Evolutionary conservation across 2,329 filamentous ascomycete species (phyloP).

Genomic region (Byssothecium circinans): DNA sequence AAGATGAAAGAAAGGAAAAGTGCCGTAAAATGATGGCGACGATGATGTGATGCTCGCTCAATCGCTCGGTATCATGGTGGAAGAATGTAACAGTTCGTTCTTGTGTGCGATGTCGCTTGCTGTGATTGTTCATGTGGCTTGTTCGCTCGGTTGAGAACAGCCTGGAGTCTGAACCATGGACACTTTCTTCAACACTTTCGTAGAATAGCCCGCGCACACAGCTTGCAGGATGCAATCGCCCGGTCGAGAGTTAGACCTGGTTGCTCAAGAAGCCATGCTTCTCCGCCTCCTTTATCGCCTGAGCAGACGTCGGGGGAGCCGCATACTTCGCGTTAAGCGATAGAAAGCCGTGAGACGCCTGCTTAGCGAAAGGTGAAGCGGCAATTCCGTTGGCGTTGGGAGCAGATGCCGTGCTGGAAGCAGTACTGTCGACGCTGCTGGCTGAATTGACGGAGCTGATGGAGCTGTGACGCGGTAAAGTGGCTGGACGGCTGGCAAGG

Average conservation of each 20-base stretch:
- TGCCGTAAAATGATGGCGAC: conserved; percentile 12
- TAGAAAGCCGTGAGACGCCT: conserved; percentile 35
- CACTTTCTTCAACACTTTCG: not conserved
- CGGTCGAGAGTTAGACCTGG: conserved; percentile 21
- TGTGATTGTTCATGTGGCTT: no score
- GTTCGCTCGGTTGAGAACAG: no score
- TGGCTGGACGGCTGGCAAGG: conserved; percentile 23
- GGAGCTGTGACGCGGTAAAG: conserved; percentile 28
- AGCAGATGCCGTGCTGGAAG: conserved; percentile 32
- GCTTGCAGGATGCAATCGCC: not conserved
- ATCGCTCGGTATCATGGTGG: conserved; percentile 1
- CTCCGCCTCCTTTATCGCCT: conserved; percentile 26
- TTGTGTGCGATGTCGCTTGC: no score
- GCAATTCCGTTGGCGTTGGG: conserved; percentile 23
- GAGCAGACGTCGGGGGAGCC: conserved; percentile 24
- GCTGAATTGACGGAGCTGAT: conserved; percentile 34
- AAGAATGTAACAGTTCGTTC: not conserved
- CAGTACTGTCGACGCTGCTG: conserved; percentile 21
- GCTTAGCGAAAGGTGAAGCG: conserved; percentile 30
- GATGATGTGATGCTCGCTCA: conserved; percentile 1
- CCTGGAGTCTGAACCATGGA: no score
- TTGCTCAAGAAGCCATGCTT: conserved; percentile 36
- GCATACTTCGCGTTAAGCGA: conserved; percentile 39
- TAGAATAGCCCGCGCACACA: not conserved
- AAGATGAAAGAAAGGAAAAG: conserved; percentile 17